A percentile compares a stretch with the other conserved stretches of the same genome.
Conservation (phyloP, 495 filamentous ascomycete genomes). For the Bacidia gigantensis region DNA sequence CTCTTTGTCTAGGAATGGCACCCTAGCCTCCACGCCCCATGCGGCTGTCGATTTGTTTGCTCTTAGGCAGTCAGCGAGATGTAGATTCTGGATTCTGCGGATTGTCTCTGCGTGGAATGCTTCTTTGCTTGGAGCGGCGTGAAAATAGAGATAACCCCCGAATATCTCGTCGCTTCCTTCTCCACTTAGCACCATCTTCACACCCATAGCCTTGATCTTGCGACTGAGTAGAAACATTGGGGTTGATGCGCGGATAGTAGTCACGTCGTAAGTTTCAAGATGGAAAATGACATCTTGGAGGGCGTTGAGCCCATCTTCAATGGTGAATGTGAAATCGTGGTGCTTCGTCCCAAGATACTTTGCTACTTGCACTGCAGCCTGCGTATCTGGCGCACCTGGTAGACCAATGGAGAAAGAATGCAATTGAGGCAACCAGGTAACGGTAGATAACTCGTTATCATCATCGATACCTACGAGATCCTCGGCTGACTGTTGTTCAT, state of each 20-base stretch:
- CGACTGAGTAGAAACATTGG: constrained; percentile 96
- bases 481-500: constrained; percentile 37
- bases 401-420: constrained; percentile 98
- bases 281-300: constrained; percentile 95
- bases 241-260: constrained; percentile 94
- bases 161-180: constrained; percentile 98
- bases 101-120: constrained; percentile 92
- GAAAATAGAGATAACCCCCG: constrained; percentile 97
- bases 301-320: constrained; percentile 91
- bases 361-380: constrained; percentile 79
- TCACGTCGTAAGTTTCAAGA: constrained; percentile 94
- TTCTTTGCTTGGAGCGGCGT: constrained; percentile 76
- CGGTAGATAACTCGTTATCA: constrained; percentile 73
- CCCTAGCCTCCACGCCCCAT: constrained; percentile 95
- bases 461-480: constrained; percentile 90
- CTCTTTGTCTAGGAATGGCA: constrained; percentile 92
- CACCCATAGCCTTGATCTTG: constrained; percentile 97
- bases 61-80: constrained; percentile 85
- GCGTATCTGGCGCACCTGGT: constrained; percentile 76
- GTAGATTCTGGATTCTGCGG: constrained; percentile 83
- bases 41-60: constrained; percentile 99
- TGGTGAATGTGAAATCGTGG: constrained; percentile 93
- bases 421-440: constrained; percentile 82
- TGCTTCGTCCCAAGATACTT: constrained; percentile 94
- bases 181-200: constrained; percentile 97